Conservation (phyloP, 2,329 filamentous ascomycete species). For the Beauveria varroae region DNA sequence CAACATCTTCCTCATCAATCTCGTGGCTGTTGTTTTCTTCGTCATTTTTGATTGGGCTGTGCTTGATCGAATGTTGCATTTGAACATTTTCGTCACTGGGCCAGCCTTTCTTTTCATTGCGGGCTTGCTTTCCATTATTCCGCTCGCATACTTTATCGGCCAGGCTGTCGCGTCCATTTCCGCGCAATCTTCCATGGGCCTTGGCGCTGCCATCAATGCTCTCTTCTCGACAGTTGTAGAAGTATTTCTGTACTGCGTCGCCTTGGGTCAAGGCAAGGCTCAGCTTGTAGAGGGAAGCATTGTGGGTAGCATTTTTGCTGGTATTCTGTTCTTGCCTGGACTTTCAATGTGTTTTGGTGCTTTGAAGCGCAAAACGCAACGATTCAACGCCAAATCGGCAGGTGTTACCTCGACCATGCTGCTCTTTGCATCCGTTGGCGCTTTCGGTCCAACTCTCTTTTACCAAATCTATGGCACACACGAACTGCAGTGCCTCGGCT, state of each 20-base stretch:
- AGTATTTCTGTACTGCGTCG: conserved; percentile 95
- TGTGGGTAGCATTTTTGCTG: conserved; percentile 95
- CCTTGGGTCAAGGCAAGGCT: conserved; percentile 84
- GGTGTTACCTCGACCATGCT: conserved; percentile 98
- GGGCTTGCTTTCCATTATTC: conserved; percentile 85
- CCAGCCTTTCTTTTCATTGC: conserved; percentile 80
- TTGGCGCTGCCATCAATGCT: conserved; percentile 93
- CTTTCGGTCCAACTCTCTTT: conserved; percentile 92
- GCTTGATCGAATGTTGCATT: conserved; percentile 58
- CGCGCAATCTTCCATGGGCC: conserved; percentile 95
- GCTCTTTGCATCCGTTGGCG: conserved; percentile 88
- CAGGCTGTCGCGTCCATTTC: conserved; percentile 98
- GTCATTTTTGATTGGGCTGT: conserved; percentile 90
- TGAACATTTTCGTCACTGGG: conserved; percentile 69
- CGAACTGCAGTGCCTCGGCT: conserved; percentile 77
- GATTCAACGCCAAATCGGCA: conserved; percentile 94
- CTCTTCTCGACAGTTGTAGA: conserved; percentile 98
- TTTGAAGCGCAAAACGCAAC: conserved; percentile 94
- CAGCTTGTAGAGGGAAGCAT: conserved; percentile 93
- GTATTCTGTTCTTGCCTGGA: conserved; percentile 88
- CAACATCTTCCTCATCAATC: conserved; percentile 97
- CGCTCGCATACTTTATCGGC: conserved; percentile 95
- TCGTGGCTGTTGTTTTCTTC: conserved; percentile 88
- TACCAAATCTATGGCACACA: conserved; percentile 99
- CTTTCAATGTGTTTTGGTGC: conserved; percentile 98